A percentile compares a stretch with the other conserved stretches of the same genome.
These are phyloP conservation scores for Solanum virginianum DNA, from an alignment of 257 asterid species.

Conservation along the genomic window DNA sequence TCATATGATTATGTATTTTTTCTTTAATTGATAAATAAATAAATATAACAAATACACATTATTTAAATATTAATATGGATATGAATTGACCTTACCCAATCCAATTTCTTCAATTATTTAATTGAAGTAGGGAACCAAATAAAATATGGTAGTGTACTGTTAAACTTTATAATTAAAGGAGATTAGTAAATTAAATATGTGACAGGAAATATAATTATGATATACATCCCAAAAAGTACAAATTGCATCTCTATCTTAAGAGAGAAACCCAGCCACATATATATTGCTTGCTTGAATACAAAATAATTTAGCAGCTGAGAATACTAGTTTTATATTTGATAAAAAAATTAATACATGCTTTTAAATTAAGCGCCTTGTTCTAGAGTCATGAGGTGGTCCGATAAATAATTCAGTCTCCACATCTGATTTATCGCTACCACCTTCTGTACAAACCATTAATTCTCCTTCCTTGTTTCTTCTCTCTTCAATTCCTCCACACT, in stretches of 20 bases:
- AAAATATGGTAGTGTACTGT: not conserved
- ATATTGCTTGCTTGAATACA: not conserved
- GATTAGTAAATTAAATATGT: not conserved
- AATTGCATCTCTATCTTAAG: not conserved
- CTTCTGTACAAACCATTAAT: constrained; percentile 16
- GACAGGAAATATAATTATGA: not conserved
- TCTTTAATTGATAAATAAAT: no score
- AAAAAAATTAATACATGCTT: not conserved
- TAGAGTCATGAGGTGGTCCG: constrained; percentile 53
- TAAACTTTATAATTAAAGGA: not conserved
- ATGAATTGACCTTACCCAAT: no score
- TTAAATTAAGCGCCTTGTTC: constrained; percentile 21
- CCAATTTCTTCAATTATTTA: no score
- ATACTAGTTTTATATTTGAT: not conserved
- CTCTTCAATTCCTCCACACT: constrained; percentile 35
- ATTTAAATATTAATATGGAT: no score
- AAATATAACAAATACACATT: no score
- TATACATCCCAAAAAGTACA: not conserved
- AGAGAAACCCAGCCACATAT: not conserved
- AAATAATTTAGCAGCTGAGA: not conserved
- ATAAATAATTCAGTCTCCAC: constrained; percentile 85
- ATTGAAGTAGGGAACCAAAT: not conserved
- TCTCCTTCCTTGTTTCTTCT: constrained; percentile 6
- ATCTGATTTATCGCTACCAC: constrained; percentile 56
- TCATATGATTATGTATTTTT: no score